A percentile compares a stretch with the other conserved stretches of the same genome.
These are phyloP conservation scores for Capsella bursapastoris DNA, from an alignment of 345 rosid species.

Conservation along the genomic window DNA sequence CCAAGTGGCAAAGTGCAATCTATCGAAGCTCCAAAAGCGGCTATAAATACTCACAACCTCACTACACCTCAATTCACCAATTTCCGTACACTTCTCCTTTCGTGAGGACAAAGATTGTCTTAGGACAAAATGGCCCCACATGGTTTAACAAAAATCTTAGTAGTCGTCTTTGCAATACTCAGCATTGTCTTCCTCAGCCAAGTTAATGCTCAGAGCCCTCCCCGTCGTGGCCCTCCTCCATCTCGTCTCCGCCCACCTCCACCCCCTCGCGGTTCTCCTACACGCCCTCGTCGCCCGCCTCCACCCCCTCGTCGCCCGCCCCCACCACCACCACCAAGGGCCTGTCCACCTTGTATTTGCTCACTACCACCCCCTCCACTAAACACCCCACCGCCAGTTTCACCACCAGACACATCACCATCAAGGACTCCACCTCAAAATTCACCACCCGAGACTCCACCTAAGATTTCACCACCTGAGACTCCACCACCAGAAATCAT, in stretches of 20 bases:
- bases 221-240: neutral
- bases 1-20: neutral
- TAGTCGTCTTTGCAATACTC: slow-evolving; percentile 14
- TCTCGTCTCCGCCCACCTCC: neutral
- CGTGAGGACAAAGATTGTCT: neutral
- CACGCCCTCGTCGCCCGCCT: neutral
- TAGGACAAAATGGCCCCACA: slow-evolving; percentile 10
- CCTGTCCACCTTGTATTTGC: slow-evolving; percentile 21
- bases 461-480: neutral
- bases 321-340: neutral
- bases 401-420: neutral
- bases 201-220: neutral
- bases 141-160: neutral
- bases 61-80: slow-evolving; percentile 5
- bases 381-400: neutral
- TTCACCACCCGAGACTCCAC: neutral
- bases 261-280: neutral
- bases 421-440: neutral
- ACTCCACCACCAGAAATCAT: neutral
- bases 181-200: slow-evolving; percentile 15
- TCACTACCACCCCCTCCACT: neutral
- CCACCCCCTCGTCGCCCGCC: neutral
- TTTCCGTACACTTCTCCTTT: neutral
- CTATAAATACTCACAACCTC: slow-evolving; percentile 20
- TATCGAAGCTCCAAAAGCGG: slow-evolving; percentile 3